phyloP scores from a whole-genome alignment of 768 basidiomycete genomes.

The Rhizopogon sp. region DNA sequence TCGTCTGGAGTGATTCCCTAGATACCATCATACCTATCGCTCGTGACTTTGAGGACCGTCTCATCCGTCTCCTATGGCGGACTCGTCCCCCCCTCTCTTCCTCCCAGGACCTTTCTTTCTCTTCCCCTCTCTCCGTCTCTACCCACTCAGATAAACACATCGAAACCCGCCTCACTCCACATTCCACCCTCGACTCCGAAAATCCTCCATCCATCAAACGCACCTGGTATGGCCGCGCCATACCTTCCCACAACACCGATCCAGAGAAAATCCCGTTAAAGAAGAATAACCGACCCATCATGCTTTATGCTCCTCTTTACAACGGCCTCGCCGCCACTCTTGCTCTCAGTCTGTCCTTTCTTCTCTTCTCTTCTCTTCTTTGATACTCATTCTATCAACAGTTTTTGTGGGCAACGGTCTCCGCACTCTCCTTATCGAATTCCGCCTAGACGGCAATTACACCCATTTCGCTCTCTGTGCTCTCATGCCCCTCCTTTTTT shows the following conservation, averaged over 20 bases:
- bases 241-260: constrained; percentile 27
- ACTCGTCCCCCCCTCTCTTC: constrained; percentile 24
- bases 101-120: constrained; percentile 21
- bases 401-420: constrained; percentile 65
- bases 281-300: constrained; percentile 9
- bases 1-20: constrained; percentile 81
- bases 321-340: constrained; percentile 25
- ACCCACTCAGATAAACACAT: constrained; percentile 30
- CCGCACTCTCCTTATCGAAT: constrained; percentile 54
- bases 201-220: constrained; percentile 30
- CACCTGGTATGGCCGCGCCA: constrained; percentile 61
- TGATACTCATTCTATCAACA: constrained; percentile 18
- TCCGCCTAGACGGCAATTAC: constrained; percentile 40
- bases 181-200: not conserved
- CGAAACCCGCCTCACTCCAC: constrained; percentile 1
- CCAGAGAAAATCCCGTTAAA: constrained; percentile 20
- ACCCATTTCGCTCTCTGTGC: constrained; percentile 37
- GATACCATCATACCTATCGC: constrained; percentile 59
- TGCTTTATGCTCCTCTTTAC: constrained; percentile 22
- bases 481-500: constrained; percentile 37
- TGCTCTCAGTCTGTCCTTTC: constrained; percentile 8
- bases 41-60: constrained; percentile 51
- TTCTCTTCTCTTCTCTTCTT: not conserved
- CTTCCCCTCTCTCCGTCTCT: constrained; percentile 29
- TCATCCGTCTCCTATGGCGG: constrained; percentile 54